Base-by-base conservation (phyloP, 805 yeast species). In the Pichia pseudocactophila region DNA sequence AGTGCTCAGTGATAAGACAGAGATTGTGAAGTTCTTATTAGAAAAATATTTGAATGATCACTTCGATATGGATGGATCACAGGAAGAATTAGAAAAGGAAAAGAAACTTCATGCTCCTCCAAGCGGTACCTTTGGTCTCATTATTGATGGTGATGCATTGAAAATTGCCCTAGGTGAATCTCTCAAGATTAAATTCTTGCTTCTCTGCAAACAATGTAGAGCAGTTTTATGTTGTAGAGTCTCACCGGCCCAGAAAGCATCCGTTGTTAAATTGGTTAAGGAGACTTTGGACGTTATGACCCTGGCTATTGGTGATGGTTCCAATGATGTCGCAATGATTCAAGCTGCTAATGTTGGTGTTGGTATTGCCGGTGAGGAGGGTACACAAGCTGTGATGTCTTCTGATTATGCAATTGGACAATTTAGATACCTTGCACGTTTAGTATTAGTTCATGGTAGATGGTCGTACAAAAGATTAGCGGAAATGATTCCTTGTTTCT, bases 301-400 rank as follows among this genome's bases (percentile, higher is more conserved):
- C 1, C 63, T 84, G 44, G 90, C 92, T 7, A 82, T 84, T 57
- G 95, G 95, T 51, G 95, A 84, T 63, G 95, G 95, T 42, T 79
- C 92, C 17, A 84, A 84, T 58, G 95, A 84, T 64, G 95, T 84
- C 48, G 89, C 94, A 11, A 84, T 84, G 95, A 84, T 84, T 51
- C 95, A 84, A 61, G 79, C 88, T 25, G 92, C 94, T 1, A 80
- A 84, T 62, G 81, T 84, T 36, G 95, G 95, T 55, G 83, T 84
- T 43, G 95, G 95, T 65, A 84, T 84, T 57, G 89, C 89, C 3
- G 95, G 95, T 64, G 92, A 84, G 66, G 95, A 84, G 67, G 95
- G 95, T 56, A 68, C 92, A 47, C 92, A 83, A 62, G 92, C 92
- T 16, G 92, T 76, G 5, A 84, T 84, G 94, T 80, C 88, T 20